Percentiles rank a stretch among this genome's conserved stretches.
Conservation (phyloP, 2,329 filamentous ascomycete species). For the Dactylella cylindrospora region DNA sequence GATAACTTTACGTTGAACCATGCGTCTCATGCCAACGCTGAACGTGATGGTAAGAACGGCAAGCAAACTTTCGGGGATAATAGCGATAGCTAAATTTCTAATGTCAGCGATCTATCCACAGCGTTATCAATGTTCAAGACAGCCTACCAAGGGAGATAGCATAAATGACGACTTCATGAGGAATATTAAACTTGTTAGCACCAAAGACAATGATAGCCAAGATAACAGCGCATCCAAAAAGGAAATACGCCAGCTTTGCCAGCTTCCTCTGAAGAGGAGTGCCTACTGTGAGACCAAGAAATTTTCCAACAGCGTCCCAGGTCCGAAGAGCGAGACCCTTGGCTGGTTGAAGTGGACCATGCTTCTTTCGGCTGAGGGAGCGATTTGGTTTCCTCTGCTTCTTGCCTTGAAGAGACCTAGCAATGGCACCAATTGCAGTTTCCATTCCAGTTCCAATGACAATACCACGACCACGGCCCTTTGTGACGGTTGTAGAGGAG, state of each 20-base stretch:
- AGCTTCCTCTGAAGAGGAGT: constrained; percentile 70
- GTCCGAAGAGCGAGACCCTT: constrained; percentile 57
- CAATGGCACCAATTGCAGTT: constrained; percentile 68
- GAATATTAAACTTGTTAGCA: constrained; percentile 59
- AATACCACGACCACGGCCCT: constrained; percentile 62
- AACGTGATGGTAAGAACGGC: constrained; percentile 59
- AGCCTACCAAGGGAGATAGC: constrained; percentile 61
- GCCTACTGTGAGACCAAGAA: constrained; percentile 67
- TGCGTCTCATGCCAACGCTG: constrained; percentile 50
- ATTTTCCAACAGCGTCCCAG: constrained; percentile 62
- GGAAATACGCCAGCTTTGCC: constrained; percentile 67
- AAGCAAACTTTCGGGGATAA: constrained; percentile 66
- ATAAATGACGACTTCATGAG: constrained; percentile 63
- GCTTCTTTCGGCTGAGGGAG: constrained; percentile 63
- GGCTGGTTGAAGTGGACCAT: constrained; percentile 57
- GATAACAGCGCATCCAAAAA: constrained; percentile 61
- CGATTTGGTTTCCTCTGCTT: constrained; percentile 59
- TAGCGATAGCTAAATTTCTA: constrained; percentile 56
- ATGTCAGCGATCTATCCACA: constrained; percentile 31
- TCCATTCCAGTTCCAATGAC: constrained; percentile 63
- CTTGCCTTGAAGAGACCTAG: constrained; percentile 62
- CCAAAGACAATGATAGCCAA: constrained; percentile 65
- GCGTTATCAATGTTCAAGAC: constrained; percentile 56
- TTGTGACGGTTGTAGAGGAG: constrained; percentile 64
- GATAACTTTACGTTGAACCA: constrained; percentile 43